Evolutionary conservation across 148 eudicot genomes (phyloP).

Genomic region (Fagopyrum tataricum): DNA sequence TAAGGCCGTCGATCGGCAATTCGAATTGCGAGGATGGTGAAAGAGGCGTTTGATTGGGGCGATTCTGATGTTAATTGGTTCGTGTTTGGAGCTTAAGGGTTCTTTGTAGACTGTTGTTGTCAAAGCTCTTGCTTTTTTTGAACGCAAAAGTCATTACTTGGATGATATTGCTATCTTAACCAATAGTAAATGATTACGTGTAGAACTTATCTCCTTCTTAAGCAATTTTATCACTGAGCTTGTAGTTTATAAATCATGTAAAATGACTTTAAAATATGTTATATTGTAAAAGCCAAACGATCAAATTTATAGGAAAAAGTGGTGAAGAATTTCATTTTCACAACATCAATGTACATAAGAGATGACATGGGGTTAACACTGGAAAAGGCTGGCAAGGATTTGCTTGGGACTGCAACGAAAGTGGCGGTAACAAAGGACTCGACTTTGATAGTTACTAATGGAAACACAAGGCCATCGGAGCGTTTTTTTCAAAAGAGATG

Average conservation of each 20-base stretch:
- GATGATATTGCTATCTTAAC: conserved; percentile 84
- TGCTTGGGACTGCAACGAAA: conserved; percentile 66
- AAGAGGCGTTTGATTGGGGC: too few species aligned
- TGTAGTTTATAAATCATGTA: too few species aligned
- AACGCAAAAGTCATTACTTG: conserved; percentile 72
- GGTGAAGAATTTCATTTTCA: neutral
- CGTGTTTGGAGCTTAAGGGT: conserved; percentile 79
- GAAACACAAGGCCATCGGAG: conserved; percentile 64
- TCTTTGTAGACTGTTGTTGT: conserved; percentile 70
- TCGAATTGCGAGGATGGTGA: too few species aligned
- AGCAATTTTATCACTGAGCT: neutral
- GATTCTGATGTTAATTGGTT: too few species aligned
- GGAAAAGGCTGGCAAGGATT: conserved; percentile 50
- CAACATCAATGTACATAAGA: conserved; percentile 36
- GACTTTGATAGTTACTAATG: conserved; percentile 80
- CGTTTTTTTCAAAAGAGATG: too few species aligned
- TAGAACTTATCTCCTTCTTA: neutral
- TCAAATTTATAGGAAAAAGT: neutral
- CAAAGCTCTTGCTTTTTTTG: conserved; percentile 88
- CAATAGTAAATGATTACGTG: conserved; percentile 37
- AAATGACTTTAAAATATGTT: too few species aligned
- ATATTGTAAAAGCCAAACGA: too few species aligned
- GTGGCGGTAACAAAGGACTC: conserved; percentile 71
- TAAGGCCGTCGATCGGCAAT: too few species aligned
- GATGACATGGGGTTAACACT: conserved; percentile 71